Conservation (phyloP, 306 rosid genomes). For the Vigna nakashimae region DNA sequence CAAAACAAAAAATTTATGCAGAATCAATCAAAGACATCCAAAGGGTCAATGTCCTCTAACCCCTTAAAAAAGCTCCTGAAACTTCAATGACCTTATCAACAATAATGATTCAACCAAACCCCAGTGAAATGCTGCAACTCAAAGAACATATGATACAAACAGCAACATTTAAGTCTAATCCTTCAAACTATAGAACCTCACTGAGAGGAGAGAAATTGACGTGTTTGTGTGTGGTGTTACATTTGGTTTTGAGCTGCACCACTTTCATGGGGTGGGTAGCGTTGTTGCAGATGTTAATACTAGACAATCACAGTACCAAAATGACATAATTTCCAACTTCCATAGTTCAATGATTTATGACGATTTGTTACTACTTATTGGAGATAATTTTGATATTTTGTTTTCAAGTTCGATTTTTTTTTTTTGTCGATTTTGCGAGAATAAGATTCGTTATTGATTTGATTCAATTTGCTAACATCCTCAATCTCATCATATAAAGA, state of each 20-base stretch:
- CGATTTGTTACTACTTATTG: not conserved
- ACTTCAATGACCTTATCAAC: not conserved
- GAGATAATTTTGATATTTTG: not conserved
- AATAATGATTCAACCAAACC: slow-evolving; percentile 4
- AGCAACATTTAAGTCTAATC: slow-evolving; percentile 7
- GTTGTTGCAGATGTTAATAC: not conserved
- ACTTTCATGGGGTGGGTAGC: slow-evolving; percentile 14
- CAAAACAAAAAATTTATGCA: not conserved
- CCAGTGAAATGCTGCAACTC: slow-evolving; percentile 22
- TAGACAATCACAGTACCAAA: not conserved
- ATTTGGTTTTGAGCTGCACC: not conserved
- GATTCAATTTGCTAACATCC: too few species aligned
- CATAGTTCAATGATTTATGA: not conserved
- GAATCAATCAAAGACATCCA: not conserved
- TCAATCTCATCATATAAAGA: too few species aligned
- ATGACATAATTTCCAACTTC: not conserved
- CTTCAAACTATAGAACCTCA: slow-evolving; percentile 5
- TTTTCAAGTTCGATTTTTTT: too few species aligned
- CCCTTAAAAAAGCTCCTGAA: not conserved
- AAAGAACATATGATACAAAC: not conserved
- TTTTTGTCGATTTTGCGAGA: too few species aligned
- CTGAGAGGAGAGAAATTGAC: not conserved
- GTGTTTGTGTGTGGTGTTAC: not conserved
- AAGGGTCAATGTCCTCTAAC: not conserved
- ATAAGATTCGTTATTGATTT: too few species aligned